A percentile compares a stretch with the other conserved stretches of the same genome.
These are phyloP conservation scores for Picochlorum costavermella DNA, from an alignment of 139 green algal species.

Conservation along the genomic window DNA sequence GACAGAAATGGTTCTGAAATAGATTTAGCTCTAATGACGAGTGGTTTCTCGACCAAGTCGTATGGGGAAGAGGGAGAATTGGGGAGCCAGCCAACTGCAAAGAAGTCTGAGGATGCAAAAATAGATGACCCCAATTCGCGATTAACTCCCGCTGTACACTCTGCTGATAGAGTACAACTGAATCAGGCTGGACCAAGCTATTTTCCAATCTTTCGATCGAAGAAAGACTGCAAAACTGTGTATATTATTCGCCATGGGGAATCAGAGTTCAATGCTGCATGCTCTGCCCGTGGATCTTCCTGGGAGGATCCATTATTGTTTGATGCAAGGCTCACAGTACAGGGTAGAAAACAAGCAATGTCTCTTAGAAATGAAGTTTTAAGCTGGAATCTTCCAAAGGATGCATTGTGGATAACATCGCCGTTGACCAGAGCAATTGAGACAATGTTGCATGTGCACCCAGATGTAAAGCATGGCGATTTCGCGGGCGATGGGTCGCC, in stretches of 20 bases:
- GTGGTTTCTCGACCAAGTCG: not conserved
- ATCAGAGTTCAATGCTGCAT: slow-evolving; percentile 49
- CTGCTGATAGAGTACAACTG: slow-evolving; percentile 14
- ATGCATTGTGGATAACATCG: slow-evolving; percentile 51
- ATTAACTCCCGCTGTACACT: slow-evolving; percentile 18
- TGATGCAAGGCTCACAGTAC: slow-evolving; percentile 52
- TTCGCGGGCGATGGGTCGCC: slow-evolving; percentile 23
- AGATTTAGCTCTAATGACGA: not conserved
- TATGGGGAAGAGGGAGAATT: not conserved
- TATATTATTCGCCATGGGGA: slow-evolving; percentile 60
- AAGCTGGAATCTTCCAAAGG: slow-evolving; percentile 19
- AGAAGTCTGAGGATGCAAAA: not conserved
- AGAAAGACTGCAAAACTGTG: slow-evolving; percentile 23
- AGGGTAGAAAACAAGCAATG: slow-evolving; percentile 33
- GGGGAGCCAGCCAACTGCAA: not conserved
- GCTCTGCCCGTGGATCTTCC: slow-evolving; percentile 2
- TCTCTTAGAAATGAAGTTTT: slow-evolving; percentile 20
- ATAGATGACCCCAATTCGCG: not conserved
- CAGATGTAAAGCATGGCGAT: not conserved
- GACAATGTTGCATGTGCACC: slow-evolving; percentile 36
- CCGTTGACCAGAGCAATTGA: slow-evolving; percentile 56
- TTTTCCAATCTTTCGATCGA: slow-evolving; percentile 50
- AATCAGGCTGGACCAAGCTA: slow-evolving; percentile 15
- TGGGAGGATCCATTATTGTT: slow-evolving; percentile 58
- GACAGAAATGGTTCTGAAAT: not conserved